phyloP scores from a whole-genome alignment of 768 basidiomycete species.

The Filobasidium wieringae region DNA sequence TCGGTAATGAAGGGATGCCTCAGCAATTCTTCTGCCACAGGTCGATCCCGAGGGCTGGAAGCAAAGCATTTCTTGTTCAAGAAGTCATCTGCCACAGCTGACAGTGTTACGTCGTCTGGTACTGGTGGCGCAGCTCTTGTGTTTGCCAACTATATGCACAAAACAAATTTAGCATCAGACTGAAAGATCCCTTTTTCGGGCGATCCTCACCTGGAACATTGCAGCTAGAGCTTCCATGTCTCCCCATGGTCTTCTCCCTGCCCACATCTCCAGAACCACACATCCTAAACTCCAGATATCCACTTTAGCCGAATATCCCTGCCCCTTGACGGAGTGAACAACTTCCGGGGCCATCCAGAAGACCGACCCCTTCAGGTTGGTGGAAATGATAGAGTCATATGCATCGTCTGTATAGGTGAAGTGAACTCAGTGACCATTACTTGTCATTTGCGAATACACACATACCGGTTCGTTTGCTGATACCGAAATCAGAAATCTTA shows the following conservation, averaged over 20 bases:
- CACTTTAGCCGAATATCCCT: conserved; percentile 87
- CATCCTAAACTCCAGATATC: conserved; percentile 95
- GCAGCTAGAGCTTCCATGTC: conserved; percentile 71
- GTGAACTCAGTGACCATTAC: background rate
- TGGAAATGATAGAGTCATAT: conserved; percentile 62
- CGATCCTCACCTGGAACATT: conserved; percentile 69
- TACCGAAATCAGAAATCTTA: conserved; percentile 90
- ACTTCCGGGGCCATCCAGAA: conserved; percentile 99
- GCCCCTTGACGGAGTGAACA: conserved; percentile 59
- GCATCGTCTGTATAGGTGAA: conserved; percentile 53
- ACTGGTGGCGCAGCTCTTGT: conserved; percentile 77
- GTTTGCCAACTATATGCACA: conserved; percentile 56
- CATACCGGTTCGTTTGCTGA: conserved; percentile 71
- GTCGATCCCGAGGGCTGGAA: conserved; percentile 74
- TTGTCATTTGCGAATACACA: background rate
- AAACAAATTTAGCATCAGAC: background rate
- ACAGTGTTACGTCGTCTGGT: conserved; percentile 66
- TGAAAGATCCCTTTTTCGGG: background rate
- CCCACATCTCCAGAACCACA: conserved; percentile 98
- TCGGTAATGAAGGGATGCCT: conserved; percentile 51
- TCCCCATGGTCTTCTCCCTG: conserved; percentile 87
- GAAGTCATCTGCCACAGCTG: conserved; percentile 70
- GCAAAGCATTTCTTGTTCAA: conserved; percentile 71
- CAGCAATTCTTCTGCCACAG: conserved; percentile 64
- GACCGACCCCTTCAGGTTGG: conserved; percentile 92